Percentiles rank a stretch among this genome's conserved stretches.
These are phyloP conservation scores for Vanilla planifolia DNA, from an alignment of 106 monocot genomes.

Conservation along the genomic window DNA sequence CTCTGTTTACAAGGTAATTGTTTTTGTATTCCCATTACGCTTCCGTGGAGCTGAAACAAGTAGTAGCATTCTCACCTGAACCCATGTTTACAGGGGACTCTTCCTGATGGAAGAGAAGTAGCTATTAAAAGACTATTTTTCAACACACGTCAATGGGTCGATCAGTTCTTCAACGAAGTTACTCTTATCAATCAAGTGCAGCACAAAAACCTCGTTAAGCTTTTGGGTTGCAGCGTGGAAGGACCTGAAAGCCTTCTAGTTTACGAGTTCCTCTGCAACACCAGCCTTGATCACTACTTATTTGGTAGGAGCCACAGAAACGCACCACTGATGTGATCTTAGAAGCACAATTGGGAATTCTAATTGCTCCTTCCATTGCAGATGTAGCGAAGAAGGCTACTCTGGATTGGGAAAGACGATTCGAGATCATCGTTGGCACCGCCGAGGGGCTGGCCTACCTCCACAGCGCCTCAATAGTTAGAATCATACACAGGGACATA, in stretches of 20 bases:
- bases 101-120: slow-evolving; percentile 63
- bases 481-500: slow-evolving; percentile 73
- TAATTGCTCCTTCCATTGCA: background rate
- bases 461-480: slow-evolving; percentile 32
- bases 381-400: slow-evolving; percentile 33
- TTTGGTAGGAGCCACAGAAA: slow-evolving; percentile 22
- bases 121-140: slow-evolving; percentile 67
- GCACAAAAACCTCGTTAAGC: slow-evolving; percentile 62
- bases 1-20: slow-evolving; percentile 62
- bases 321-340: background rate
- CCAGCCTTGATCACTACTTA: slow-evolving; percentile 53
- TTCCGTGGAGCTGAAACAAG: too few relatives aligned
- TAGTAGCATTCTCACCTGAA: too few relatives aligned
- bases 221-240: slow-evolving; percentile 57
- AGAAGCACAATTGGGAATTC: background rate
- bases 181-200: slow-evolving; percentile 49
- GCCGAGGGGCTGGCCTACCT: slow-evolving; percentile 69
- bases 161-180: slow-evolving; percentile 68
- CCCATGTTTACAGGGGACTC: slow-evolving; percentile 49
- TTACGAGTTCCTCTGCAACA: slow-evolving; percentile 62
- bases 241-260: slow-evolving; percentile 68
- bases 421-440: slow-evolving; percentile 48
- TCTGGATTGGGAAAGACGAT: slow-evolving; percentile 53
- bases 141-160: slow-evolving; percentile 42
- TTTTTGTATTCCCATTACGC: too few relatives aligned